Conservation (phyloP, 768 basidiomycete species). For the Rhodocollybia butyracea region DNA sequence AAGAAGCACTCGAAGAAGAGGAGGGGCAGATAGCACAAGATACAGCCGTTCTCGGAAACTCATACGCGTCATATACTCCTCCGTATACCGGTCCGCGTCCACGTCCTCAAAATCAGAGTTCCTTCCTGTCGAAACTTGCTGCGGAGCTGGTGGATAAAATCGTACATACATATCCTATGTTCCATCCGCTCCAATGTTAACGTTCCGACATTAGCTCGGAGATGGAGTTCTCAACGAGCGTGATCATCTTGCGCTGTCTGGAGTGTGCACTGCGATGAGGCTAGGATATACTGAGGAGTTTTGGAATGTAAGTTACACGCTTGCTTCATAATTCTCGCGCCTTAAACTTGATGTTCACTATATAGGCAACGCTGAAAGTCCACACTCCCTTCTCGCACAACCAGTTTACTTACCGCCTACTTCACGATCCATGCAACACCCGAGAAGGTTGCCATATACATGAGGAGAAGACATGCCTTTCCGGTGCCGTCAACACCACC, state of each 20-base stretch:
- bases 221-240: background rate
- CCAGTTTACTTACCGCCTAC: background rate
- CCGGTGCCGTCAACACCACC: background rate
- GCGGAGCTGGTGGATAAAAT: background rate
- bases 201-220: background rate
- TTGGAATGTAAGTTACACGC: background rate
- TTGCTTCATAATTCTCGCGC: background rate
- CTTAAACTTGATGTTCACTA: background rate
- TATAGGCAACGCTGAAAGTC: background rate
- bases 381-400: slow-evolving; percentile 5
- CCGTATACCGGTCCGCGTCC: background rate
- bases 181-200: background rate
- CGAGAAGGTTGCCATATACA: too few relatives aligned
- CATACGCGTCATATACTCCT: background rate
- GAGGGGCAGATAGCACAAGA: background rate
- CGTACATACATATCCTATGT: background rate
- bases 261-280: background rate
- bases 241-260: background rate
- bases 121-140: background rate
- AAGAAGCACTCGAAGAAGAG: background rate
- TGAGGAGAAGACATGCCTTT: too few relatives aligned
- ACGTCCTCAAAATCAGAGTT: background rate
- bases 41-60: background rate
- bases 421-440: slow-evolving; percentile 1
- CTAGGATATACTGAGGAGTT: background rate